These are phyloP conservation scores for Aphanocladium album DNA, from an alignment of 2,329 filamentous ascomycete genomes.

Conservation along the genomic window DNA sequence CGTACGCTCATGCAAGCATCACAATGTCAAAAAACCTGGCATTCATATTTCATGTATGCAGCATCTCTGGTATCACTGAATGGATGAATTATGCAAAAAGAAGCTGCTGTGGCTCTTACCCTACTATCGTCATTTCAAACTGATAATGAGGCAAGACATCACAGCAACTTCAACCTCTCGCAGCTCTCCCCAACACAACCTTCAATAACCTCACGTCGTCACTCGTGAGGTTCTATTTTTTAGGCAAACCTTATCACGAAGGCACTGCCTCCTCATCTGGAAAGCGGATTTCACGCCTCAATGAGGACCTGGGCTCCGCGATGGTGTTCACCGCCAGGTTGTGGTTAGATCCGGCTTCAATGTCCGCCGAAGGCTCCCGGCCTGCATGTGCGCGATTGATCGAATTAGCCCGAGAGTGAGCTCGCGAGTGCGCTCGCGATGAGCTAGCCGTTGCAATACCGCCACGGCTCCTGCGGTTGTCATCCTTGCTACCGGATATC, in stretches of 20 bases:
- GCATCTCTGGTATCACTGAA: background rate
- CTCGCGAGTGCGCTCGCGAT: background rate
- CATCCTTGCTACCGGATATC: slow-evolving; percentile 6
- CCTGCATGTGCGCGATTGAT: background rate
- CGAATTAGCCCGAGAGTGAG: background rate
- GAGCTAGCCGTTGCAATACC: background rate
- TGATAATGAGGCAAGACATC: background rate
- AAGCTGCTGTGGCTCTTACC: background rate
- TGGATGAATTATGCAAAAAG: background rate
- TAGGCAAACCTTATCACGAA: background rate
- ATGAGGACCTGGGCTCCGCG: background rate
- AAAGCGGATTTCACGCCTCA: slow-evolving; percentile 11
- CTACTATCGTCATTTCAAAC: background rate
- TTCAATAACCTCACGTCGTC: background rate
- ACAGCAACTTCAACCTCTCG: background rate
- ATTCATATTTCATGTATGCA: background rate
- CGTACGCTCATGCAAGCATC: background rate
- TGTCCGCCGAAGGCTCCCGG: background rate
- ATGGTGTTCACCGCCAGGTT: background rate
- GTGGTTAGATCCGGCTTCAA: background rate
- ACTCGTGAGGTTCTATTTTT: background rate
- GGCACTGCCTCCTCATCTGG: slow-evolving; percentile 5
- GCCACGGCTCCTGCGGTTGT: background rate
- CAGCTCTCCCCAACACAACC: background rate
- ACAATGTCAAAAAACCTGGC: background rate